Conservation (phyloP, 1,139 yeast species). For the Meyerozyma smithsonii region DNA sequence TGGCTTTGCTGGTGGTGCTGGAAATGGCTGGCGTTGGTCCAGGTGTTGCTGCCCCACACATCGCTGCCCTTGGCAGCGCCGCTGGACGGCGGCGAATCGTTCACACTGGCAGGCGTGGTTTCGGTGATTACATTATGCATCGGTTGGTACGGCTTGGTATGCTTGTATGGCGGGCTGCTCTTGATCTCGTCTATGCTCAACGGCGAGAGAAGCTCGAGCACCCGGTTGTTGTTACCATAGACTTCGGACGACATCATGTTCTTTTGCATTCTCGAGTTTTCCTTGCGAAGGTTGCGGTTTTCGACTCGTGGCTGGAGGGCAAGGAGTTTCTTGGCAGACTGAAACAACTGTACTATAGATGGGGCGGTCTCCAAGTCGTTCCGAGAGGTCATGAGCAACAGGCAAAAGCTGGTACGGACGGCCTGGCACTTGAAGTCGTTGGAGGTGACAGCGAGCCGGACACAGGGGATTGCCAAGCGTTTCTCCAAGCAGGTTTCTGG, state of each 20-base stretch:
- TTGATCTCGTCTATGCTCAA: slow-evolving; percentile 6
- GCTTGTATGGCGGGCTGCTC: slow-evolving; percentile 2
- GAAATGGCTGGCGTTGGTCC: background rate
- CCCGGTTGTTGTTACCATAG: slow-evolving; percentile 6
- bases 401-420: background rate
- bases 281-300: slow-evolving; percentile 37
- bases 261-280: slow-evolving; percentile 21
- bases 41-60: slow-evolving; percentile 5
- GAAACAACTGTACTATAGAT: slow-evolving; percentile 39
- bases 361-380: slow-evolving; percentile 25
- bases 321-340: slow-evolving; percentile 39
- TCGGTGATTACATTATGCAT: background rate
- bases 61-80: background rate
- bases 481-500: too few species aligned
- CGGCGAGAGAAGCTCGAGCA: slow-evolving; percentile 12
- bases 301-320: slow-evolving; percentile 39
- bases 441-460: too few species aligned
- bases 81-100: slow-evolving; percentile 1
- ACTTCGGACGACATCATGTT: slow-evolving; percentile 2
- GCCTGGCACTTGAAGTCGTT: too few species aligned
- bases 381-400: slow-evolving; percentile 5
- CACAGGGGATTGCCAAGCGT: too few species aligned
- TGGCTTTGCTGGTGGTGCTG: too few species aligned
- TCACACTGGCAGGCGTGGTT: background rate
- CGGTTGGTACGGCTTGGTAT: slow-evolving; percentile 9